These are phyloP conservation scores for Wallacemonas sp. DNA, from an alignment of 208 protist species.

Conservation along the genomic window DNA sequence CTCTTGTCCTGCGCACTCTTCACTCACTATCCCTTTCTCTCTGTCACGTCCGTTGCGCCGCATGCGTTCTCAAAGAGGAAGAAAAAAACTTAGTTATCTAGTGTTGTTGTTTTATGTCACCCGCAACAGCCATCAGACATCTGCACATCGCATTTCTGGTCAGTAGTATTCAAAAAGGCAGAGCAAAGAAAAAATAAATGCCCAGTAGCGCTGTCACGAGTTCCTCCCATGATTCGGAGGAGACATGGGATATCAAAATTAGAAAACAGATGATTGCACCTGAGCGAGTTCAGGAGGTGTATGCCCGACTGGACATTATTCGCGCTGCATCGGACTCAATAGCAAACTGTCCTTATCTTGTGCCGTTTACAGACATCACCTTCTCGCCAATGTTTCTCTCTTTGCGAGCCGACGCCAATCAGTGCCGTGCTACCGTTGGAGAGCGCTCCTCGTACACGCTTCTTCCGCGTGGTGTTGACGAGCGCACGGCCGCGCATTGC, in stretches of 20 bases:
- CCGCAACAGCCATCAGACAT: too few species aligned
- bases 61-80: too few species aligned
- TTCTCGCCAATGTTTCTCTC: slow-evolving; percentile 50
- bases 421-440: slow-evolving; percentile 9
- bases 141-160: too few species aligned
- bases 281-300: slow-evolving; percentile 26
- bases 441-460: slow-evolving; percentile 11
- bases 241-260: slow-evolving; percentile 33
- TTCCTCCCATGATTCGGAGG: not conserved
- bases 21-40: too few species aligned
- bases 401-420: slow-evolving; percentile 21
- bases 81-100: too few species aligned
- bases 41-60: too few species aligned
- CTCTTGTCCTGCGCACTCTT: too few species aligned
- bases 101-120: too few species aligned
- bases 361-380: slow-evolving; percentile 29
- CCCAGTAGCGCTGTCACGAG: not conserved
- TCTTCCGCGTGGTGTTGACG: slow-evolving; percentile 19
- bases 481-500: slow-evolving; percentile 40
- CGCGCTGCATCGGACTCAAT: not conserved
- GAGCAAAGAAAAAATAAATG: not conserved
- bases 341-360: slow-evolving; percentile 9
- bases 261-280: slow-evolving; percentile 39
- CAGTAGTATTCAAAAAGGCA: too few species aligned
- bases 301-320: slow-evolving; percentile 1